A percentile compares a stretch with the other conserved stretches of the same genome.
Conservation (phyloP, 371 early-diverging fungal genomes). For the Circinella minor region DNA sequence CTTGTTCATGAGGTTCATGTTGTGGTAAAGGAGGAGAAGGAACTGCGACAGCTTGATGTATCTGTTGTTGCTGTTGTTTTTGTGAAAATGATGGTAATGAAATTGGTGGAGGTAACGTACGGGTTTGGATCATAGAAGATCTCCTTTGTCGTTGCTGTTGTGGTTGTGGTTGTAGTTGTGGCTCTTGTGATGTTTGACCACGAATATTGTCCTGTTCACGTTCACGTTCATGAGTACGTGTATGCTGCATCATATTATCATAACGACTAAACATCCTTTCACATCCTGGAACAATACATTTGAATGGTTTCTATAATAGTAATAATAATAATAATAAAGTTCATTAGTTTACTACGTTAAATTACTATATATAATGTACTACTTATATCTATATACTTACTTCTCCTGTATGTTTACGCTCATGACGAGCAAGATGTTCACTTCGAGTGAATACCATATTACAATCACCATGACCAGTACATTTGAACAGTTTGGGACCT, state of each 20-base stretch:
- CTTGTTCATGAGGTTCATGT: background rate
- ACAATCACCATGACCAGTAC: constrained; percentile 61
- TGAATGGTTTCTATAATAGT: constrained; percentile 53
- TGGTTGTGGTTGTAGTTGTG: background rate
- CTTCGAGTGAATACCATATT: constrained; percentile 67
- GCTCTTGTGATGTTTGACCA: too few relatives aligned
- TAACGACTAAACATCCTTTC: constrained; percentile 61
- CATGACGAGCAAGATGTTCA: constrained; percentile 63
- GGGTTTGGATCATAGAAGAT: constrained; percentile 14
- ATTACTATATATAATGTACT: background rate
- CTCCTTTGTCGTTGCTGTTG: background rate
- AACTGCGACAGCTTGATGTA: background rate
- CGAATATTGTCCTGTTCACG: too few relatives aligned
- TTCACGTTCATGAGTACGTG: constrained; percentile 50
- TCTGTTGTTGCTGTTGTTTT: background rate
- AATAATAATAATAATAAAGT: background rate
- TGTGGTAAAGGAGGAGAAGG: constrained; percentile 4
- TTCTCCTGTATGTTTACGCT: constrained; percentile 62
- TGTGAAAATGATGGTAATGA: constrained; percentile 4
- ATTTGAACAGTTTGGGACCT: constrained; percentile 58
- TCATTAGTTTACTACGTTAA: background rate
- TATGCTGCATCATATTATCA: constrained; percentile 72
- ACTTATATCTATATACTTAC: constrained; percentile 16
- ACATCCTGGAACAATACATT: constrained; percentile 61
- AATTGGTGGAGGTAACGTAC: constrained; percentile 19